Evolutionary conservation across 352 stramenopile genomes (phyloP), one percentile per base, ranked within the genome.

Genomic region (Plasmopara halstedii): DNA sequence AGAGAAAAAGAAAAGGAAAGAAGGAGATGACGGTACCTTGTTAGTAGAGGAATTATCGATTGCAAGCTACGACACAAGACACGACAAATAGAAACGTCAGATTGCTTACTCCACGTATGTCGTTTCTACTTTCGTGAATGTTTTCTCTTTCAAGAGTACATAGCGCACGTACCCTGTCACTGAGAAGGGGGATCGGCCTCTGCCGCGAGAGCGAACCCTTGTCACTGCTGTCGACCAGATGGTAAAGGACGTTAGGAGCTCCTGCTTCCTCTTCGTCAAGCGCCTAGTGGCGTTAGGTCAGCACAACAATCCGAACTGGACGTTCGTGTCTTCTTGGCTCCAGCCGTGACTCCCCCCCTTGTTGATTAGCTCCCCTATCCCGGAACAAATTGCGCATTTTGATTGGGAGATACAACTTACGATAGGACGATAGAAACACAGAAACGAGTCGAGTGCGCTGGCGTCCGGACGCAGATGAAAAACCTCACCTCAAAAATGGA

Each of bases 281-380:
- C 29, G 43, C 37, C 46, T 40, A 26, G 26, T 50, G 36, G 42
- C 54, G 49, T 52, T 49, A 40, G 45, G 33, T 44, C 46, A 50
- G 53, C 47, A 42, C 54, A 68, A 64, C 55, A 68, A 68, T 64
- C 46, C 46, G 59, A 68, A 68, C 59, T 68, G 59, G 44, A 67
- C 54, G 53, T 64, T 46, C 45, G 53, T 52, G 38, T 34, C 53
- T 42, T 56, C 46, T 39, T 40, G 22, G 38, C 38, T 44, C 15
- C 21, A 15, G 38, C 38, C 17, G 19, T 53, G 45, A 42, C 49
- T 53, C 37, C 42, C 53, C 11, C 38, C 33, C 56, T 42, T 37
- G 23, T 40, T 47, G 27, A 44, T 58, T 26, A 50, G 13, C 2
- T 14, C 14, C 43, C 51, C 51, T 45, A 9, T 43, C 48, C 9